These are phyloP conservation scores for Clonostachys chloroleuca DNA, from an alignment of 2,329 filamentous ascomycete species.

Conservation along the genomic window DNA sequence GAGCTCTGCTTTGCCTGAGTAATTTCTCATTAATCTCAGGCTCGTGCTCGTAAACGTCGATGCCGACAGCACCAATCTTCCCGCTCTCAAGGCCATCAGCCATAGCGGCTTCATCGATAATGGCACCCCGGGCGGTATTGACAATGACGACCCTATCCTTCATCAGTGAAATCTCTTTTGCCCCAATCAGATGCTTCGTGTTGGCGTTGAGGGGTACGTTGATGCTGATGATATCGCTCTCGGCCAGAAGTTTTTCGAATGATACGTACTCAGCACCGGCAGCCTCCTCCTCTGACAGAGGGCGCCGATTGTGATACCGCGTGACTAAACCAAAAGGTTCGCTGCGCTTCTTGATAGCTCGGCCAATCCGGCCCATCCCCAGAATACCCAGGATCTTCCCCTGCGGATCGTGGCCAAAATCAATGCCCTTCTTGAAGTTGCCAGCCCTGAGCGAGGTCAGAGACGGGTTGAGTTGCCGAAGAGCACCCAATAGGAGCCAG, in stretches of 20 bases:
- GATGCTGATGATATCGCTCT: constrained; percentile 61
- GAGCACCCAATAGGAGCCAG: constrained; percentile 65
- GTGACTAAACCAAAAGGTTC: constrained; percentile 34
- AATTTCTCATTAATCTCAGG: constrained; percentile 26
- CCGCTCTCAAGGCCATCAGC: constrained; percentile 61
- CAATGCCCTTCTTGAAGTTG: constrained; percentile 29
- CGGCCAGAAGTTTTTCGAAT: constrained; percentile 6
- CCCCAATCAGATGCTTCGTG: constrained; percentile 47
- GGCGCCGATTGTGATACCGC: constrained; percentile 32
- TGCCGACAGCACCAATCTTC: constrained; percentile 54
- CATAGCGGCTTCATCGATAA: constrained; percentile 67
- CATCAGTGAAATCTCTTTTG: constrained; percentile 62
- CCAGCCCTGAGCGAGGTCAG: constrained; percentile 49
- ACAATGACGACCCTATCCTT: constrained; percentile 61
- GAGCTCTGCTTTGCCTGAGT: constrained; percentile 3
- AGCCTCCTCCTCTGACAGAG: constrained; percentile 18
- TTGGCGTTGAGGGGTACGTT: constrained; percentile 65
- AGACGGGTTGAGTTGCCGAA: constrained; percentile 58
- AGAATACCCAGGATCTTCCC: constrained; percentile 40
- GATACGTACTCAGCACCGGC: constrained; percentile 11
- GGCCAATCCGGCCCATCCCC: constrained; percentile 42
- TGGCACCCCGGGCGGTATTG: constrained; percentile 69
- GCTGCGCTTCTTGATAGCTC: constrained; percentile 27
- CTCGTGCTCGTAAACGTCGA: constrained; percentile 71
- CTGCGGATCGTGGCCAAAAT: constrained; percentile 24